phyloP scores from a whole-genome alignment of 2,329 filamentous ascomycete species.

The Neonectria faginata region DNA sequence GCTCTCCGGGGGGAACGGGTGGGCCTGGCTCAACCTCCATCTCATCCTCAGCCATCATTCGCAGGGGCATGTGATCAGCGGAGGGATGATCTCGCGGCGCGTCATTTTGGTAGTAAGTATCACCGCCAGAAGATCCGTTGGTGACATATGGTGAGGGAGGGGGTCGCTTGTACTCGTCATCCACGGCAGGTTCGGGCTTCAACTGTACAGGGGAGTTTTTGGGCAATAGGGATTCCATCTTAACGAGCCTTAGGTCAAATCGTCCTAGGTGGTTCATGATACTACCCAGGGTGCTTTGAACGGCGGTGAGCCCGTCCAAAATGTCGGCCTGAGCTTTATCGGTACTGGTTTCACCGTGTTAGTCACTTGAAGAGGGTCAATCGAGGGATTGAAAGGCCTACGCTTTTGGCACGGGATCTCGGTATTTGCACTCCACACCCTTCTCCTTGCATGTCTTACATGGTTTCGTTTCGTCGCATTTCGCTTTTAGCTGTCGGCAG shows the following conservation, averaged over 20 bases:
- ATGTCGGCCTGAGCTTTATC: constrained; percentile 73
- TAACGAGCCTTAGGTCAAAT: constrained; percentile 54
- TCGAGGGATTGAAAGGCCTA: constrained; percentile 58
- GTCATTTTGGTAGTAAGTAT: constrained; percentile 39
- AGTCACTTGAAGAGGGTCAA: constrained; percentile 8
- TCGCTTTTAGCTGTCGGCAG: constrained; percentile 88
- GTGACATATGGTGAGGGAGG: constrained; percentile 38
- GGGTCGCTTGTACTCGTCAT: constrained; percentile 47
- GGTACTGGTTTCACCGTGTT: constrained; percentile 53
- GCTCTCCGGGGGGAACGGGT: constrained; percentile 67
- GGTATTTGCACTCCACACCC: constrained; percentile 84
- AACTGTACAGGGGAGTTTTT: constrained; percentile 35
- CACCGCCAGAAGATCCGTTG: constrained; percentile 38
- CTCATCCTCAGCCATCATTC: constrained; percentile 58
- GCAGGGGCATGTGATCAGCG: constrained; percentile 43
- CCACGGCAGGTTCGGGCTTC: constrained; percentile 47
- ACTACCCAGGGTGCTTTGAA: constrained; percentile 53
- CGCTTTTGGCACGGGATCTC: constrained; percentile 92
- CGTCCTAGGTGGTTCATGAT: constrained; percentile 54
- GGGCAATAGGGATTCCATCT: constrained; percentile 49
- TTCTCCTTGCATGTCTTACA: constrained; percentile 92
- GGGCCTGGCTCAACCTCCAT: constrained; percentile 64
- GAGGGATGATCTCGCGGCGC: constrained; percentile 44
- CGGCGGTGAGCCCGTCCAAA: constrained; percentile 62
- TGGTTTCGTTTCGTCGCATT: constrained; percentile 88